Evolutionary conservation across 2,329 filamentous ascomycete genomes (phyloP).

Genomic region (Acephala macrosclerotiorum): DNA sequence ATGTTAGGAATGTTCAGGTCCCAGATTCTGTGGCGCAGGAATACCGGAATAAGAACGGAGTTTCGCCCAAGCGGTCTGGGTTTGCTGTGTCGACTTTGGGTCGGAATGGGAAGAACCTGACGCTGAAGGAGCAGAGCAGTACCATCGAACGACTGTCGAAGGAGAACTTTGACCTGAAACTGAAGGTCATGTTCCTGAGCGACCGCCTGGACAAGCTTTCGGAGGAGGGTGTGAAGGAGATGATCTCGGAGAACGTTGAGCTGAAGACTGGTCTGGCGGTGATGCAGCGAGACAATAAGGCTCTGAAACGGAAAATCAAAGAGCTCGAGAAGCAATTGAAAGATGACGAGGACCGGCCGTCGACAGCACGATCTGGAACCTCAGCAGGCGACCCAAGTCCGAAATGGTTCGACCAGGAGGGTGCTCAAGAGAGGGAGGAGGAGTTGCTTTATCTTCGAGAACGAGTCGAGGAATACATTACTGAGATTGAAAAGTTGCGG

Average conservation of each 20-base stretch:
- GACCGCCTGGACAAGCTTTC: constrained; percentile 92
- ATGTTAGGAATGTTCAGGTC: constrained; percentile 88
- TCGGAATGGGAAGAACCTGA: constrained; percentile 74
- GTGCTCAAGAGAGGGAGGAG: constrained; percentile 75
- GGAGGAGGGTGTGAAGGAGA: constrained; percentile 95
- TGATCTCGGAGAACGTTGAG: constrained; percentile 97
- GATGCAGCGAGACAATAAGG: constrained; percentile 89
- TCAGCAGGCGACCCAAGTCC: constrained; percentile 64
- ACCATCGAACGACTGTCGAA: constrained; percentile 96
- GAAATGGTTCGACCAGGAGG: constrained; percentile 63
- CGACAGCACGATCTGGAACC: constrained; percentile 64
- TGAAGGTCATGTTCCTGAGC: constrained; percentile 97
- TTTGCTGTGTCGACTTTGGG: constrained; percentile 58
- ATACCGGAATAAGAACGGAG: constrained; percentile 78
- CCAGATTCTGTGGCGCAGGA: constrained; percentile 88
- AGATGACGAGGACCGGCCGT: constrained; percentile 67
- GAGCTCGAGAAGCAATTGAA: constrained; percentile 85
- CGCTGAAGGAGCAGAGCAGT: constrained; percentile 95
- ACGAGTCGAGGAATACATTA: constrained; percentile 82
- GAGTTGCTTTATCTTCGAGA: constrained; percentile 87
- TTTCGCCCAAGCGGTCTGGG: constrained; percentile 60
- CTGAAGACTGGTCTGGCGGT: constrained; percentile 90
- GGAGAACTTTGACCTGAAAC: constrained; percentile 96
- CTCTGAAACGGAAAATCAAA: constrained; percentile 79
- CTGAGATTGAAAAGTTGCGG: constrained; percentile 82